phyloP scores from a whole-genome alignment of 768 basidiomycete genomes.

The Calocera cornea region DNA sequence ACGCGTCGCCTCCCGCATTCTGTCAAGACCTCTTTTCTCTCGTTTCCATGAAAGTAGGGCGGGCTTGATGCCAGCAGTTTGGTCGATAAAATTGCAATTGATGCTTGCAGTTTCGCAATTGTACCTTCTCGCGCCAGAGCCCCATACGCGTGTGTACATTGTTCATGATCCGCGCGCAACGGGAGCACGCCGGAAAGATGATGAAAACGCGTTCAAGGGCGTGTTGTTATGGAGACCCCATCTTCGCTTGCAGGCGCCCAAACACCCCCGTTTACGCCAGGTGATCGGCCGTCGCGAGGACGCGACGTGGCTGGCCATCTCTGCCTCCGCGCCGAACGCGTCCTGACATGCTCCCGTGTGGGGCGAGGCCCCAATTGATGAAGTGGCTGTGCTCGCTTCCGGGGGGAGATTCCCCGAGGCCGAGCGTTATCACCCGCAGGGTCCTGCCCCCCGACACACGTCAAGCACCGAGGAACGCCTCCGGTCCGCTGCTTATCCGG shows the following conservation, averaged over 20 bases:
- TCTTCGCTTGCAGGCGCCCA: neutral
- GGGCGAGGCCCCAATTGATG: neutral
- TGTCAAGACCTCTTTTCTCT: neutral
- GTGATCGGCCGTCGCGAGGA: neutral
- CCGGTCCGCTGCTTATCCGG: conserved; percentile 3
- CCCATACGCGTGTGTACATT: too few species aligned
- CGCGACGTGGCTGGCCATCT: neutral
- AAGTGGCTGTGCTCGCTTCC: neutral
- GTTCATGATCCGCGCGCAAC: neutral
- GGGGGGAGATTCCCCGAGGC: neutral
- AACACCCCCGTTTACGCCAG: too few species aligned
- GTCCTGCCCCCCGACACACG: neutral
- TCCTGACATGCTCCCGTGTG: neutral
- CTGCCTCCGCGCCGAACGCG: neutral
- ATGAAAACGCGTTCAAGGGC: neutral
- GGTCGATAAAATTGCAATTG: neutral
- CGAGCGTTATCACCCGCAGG: neutral
- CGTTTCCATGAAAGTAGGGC: neutral
- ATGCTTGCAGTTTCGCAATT: neutral
- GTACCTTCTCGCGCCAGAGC: neutral
- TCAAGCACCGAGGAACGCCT: neutral
- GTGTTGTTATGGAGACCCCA: neutral
- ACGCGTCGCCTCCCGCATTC: neutral
- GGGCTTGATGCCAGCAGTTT: neutral
- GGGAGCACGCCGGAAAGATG: neutral